These are phyloP conservation scores for Colletotrichum cordylinicola DNA, from an alignment of 2,329 filamentous ascomycete species.

Conservation along the genomic window DNA sequence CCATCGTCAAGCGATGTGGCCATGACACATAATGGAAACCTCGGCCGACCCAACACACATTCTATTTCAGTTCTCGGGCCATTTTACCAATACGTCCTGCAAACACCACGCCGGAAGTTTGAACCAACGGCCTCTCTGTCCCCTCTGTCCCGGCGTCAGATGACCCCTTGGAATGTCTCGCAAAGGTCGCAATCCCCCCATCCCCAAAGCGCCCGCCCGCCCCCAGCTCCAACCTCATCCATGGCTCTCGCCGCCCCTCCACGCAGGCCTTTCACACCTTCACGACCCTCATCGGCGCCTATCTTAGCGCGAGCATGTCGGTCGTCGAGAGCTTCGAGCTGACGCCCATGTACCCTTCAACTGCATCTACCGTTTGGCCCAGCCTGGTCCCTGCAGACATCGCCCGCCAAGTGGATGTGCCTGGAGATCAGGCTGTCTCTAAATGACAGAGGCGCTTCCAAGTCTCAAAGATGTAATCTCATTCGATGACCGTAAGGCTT, in stretches of 20 bases:
- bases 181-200: neutral
- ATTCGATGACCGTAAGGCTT: neutral
- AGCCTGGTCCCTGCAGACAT: neutral
- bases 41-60: neutral
- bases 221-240: neutral
- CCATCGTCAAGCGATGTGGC: neutral
- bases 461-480: neutral
- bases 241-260: conserved; percentile 3
- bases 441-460: neutral
- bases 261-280: conserved; percentile 5
- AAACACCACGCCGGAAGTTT: neutral
- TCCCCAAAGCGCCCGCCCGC: neutral
- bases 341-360: neutral
- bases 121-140: neutral
- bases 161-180: conserved; percentile 10
- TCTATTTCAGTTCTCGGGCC: neutral
- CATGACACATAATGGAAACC: neutral
- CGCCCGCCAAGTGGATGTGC: neutral
- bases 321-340: neutral
- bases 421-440: neutral
- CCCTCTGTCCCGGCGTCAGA: neutral
- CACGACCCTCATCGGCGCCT: conserved; percentile 3
- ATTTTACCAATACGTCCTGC: neutral
- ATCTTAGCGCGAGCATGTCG: neutral
- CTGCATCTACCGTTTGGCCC: neutral